These are phyloP conservation scores for Rhexocercosporidium sp. DNA, from an alignment of 2,329 filamentous ascomycete genomes.

Conservation along the genomic window DNA sequence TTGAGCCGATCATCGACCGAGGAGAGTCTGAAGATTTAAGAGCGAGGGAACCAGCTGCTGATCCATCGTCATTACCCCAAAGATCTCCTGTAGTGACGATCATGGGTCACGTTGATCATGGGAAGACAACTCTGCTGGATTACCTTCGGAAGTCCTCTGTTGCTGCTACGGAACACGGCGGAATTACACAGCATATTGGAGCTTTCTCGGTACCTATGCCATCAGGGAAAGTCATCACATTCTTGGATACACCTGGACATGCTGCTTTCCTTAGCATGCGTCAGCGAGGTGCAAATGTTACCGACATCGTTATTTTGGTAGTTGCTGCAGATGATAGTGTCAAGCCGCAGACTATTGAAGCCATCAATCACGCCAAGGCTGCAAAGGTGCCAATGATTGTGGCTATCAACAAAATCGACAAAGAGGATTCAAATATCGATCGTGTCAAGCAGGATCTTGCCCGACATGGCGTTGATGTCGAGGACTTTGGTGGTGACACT, in stretches of 20 bases:
- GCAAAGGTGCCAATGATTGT: conserved; percentile 95
- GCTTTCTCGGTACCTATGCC: conserved; percentile 92
- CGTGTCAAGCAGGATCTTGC: conserved; percentile 88
- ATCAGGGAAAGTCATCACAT: conserved; percentile 88
- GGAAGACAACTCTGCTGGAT: conserved; percentile 95
- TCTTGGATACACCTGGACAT: conserved; percentile 95
- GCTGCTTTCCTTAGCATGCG: conserved; percentile 96
- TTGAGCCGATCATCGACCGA: conserved; percentile 78
- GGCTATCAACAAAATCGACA: conserved; percentile 97
- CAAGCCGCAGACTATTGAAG: conserved; percentile 95
- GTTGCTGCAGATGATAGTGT: conserved; percentile 97
- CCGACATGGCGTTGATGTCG: conserved; percentile 83
- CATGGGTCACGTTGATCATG: conserved; percentile 99
- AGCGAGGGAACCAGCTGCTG: conserved; percentile 70
- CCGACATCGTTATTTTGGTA: conserved; percentile 94
- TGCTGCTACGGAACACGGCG: conserved; percentile 88
- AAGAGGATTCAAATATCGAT: conserved; percentile 79
- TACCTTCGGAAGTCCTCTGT: conserved; percentile 92
- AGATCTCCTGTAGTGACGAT: conserved; percentile 96
- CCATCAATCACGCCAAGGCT: conserved; percentile 87
- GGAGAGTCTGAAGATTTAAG: conserved; percentile 72
- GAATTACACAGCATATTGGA: conserved; percentile 98
- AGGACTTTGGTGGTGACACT: conserved; percentile 93
- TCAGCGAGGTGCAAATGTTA: conserved; percentile 92
- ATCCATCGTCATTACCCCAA: conserved; percentile 68